Evolutionary conservation across 495 filamentous ascomycete genomes (phyloP).

Genomic region (Penicillium longicatenatum): DNA sequence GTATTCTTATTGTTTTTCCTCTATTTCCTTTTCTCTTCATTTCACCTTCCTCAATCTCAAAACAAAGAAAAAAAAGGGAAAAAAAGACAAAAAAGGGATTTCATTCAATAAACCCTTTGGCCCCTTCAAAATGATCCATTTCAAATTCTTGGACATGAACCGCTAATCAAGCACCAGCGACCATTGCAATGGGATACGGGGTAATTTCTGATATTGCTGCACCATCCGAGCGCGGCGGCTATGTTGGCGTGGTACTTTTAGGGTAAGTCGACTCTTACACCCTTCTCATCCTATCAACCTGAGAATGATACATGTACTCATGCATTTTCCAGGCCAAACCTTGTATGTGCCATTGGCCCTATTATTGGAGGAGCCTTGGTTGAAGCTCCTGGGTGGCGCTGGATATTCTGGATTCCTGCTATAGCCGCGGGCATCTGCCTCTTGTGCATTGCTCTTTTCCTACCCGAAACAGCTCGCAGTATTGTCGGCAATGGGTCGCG

Average conservation of each 20-base stretch:
- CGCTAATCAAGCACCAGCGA: no score
- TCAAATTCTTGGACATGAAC: no score
- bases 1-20: no score
- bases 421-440: constrained; percentile 51
- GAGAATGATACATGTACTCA: neutral
- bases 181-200: neutral
- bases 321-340: neutral
- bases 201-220: constrained; percentile 50
- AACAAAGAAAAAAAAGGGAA: no score
- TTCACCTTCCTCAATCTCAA: no score
- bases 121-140: no score
- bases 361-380: constrained; percentile 65
- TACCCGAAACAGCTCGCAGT: constrained; percentile 45
- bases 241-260: constrained; percentile 44
- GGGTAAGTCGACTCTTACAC: constrained; percentile 38
- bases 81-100: no score
- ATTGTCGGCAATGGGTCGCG: constrained; percentile 46
- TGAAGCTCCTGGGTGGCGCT: constrained; percentile 67
- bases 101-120: no score
- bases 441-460: constrained; percentile 31
- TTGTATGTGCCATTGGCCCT: constrained; percentile 55
- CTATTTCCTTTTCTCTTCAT: no score
- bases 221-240: constrained; percentile 48
- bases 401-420: constrained; percentile 75
- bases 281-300: constrained; percentile 8